Evolutionary conservation across 2,329 filamentous ascomycete genomes (phyloP), one percentile per base, ranked within the genome.

Genomic region (Tetracladium maxilliforme): DNA sequence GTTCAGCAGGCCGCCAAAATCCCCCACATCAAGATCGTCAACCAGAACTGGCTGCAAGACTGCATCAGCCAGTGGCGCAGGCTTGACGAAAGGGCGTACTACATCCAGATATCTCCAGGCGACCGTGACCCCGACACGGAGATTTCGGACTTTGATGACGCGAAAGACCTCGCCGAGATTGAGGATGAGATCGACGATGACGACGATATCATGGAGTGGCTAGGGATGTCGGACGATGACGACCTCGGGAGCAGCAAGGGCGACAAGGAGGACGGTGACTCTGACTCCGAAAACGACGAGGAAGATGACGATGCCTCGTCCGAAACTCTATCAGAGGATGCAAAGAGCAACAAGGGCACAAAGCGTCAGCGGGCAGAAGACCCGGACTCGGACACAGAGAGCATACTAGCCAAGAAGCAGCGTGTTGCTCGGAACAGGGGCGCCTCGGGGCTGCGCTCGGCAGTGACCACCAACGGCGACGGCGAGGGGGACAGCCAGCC

Each of bases 11-110:
- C 90, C 0, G 75, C 80, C 10, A 71, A 74, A 34, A 78, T 83
- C 28, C 61, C 77, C 0, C 70, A 71, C 25, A 80, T 95, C 49
- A 86, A 84, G 46, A 92, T 98, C 30, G 90, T 98, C 23, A 84
- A 77, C 38, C 79, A 84, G 26, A 72, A 82, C 40, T 98, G 90
- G 90, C 70, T 98, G 16, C 64, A 75, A 16, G 78, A 86, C 37
- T 92, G 76, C 28, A 70, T 95, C 34, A 77, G 72, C 14, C 76
- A 78, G 45, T 98, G 90, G 90, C 61, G 67, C 33, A 74, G 69
- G 29, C 58, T 92, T 8, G 73, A 90, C 28, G 86, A 94, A 46
- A 61, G 61, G 3, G 74, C 77, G 0, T 93, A 87, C 20, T n/a
- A 8, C 18, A 19, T 19, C 18, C n/a, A 19, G 18, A 19, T 8